Conservation (phyloP, 2,329 filamentous ascomycete species). For the Pseudogymnoascus sp. region DNA sequence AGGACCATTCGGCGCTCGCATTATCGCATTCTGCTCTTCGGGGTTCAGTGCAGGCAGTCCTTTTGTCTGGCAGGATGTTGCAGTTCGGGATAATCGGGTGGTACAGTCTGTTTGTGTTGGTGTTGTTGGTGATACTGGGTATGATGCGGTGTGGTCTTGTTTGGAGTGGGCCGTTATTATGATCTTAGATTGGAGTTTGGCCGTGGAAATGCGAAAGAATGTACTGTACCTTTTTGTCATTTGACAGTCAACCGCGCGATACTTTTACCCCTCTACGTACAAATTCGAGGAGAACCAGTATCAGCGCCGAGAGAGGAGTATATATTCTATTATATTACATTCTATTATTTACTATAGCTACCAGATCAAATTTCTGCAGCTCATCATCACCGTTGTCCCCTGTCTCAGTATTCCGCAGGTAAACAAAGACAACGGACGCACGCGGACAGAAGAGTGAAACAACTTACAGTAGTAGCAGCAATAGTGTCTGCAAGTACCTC, state of each 20-base stretch:
- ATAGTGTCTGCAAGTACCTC: neutral
- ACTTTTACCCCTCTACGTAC: neutral
- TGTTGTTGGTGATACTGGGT: constrained; percentile 11
- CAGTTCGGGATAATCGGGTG: constrained; percentile 16
- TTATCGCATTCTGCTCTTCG: constrained; percentile 37
- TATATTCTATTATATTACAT: neutral
- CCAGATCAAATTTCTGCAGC: neutral
- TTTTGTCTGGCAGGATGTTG: constrained; percentile 15
- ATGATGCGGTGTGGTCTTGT: constrained; percentile 6
- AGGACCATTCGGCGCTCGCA: constrained; percentile 31
- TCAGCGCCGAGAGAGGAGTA: neutral
- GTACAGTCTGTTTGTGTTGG: constrained; percentile 13
- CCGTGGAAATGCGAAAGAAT: neutral
- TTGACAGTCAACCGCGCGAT: neutral
- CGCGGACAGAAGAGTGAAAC: neutral
- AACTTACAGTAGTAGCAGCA: neutral
- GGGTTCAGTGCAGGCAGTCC: neutral
- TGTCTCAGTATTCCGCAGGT: neutral
- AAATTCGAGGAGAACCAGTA: neutral
- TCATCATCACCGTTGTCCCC: neutral
- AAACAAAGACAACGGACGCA: constrained; percentile 1
- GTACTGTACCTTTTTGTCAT: constrained; percentile 1
- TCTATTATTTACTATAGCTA: neutral
- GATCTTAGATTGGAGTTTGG: constrained; percentile 5
- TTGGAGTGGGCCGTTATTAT: constrained; percentile 6